A percentile compares a stretch with the other conserved stretches of the same genome.
phyloP scores from a whole-genome alignment of 2,329 filamentous ascomycete genomes.

The Talaromyces albobiverticillius region DNA sequence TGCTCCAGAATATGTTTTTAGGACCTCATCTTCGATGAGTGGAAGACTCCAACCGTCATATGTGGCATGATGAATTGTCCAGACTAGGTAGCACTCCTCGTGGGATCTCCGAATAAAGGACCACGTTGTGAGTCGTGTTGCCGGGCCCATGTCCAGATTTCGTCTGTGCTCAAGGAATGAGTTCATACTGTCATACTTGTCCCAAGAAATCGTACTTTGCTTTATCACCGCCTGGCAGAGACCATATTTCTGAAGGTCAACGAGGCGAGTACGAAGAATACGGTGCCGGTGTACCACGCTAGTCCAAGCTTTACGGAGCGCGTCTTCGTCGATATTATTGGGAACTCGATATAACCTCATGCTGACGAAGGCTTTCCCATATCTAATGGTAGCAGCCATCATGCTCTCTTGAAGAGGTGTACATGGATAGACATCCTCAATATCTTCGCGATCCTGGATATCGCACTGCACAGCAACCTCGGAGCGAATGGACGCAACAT shows the following conservation, averaged over 20 bases:
- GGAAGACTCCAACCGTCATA: slow-evolving; percentile 38
- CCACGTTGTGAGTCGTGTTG: too few relatives aligned
- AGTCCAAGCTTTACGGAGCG: neutral
- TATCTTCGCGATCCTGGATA: too few relatives aligned
- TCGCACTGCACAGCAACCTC: too few relatives aligned
- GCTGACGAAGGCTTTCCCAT: slow-evolving; percentile 3
- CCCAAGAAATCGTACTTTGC: too few relatives aligned
- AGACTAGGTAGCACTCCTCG: slow-evolving; percentile 25
- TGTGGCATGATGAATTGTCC: slow-evolving; percentile 41
- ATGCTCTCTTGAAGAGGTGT: slow-evolving; percentile 44
- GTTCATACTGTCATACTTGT: too few relatives aligned
- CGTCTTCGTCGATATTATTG: neutral
- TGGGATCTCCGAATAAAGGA: neutral
- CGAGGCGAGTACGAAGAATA: slow-evolving; percentile 46
- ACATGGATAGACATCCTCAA: slow-evolving; percentile 32
- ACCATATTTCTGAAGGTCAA: too few relatives aligned
- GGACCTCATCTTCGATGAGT: slow-evolving; percentile 37
- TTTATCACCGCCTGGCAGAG: too few relatives aligned
- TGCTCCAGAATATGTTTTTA: slow-evolving; percentile 25
- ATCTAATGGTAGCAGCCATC: slow-evolving; percentile 21
- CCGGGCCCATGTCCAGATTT: neutral
- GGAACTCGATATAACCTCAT: neutral
- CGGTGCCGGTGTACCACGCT: slow-evolving; percentile 39
- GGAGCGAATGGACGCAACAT: too few relatives aligned
- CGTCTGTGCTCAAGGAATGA: too few relatives aligned